Percentiles rank a stretch among this genome's conserved stretches.
These are phyloP conservation scores for Erysimum cheiranthoides DNA, from an alignment of 345 rosid species.

Conservation along the genomic window DNA sequence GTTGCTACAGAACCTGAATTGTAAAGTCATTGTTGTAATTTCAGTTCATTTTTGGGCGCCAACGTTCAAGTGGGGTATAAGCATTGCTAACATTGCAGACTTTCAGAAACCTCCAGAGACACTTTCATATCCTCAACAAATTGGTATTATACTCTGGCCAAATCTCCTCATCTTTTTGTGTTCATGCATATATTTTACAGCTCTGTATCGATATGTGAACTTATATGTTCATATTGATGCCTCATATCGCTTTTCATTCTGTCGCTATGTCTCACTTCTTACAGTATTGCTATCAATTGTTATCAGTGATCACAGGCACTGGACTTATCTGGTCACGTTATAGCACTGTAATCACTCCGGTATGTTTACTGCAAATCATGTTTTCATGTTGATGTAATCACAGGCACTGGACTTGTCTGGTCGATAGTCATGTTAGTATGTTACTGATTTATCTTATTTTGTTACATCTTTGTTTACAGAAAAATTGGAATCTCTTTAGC, in stretches of 20 bases:
- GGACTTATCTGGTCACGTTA: slow-evolving; percentile 83
- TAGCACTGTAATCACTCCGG: slow-evolving; percentile 80
- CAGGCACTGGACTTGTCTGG: no score
- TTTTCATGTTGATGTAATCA: no score
- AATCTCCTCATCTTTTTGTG: no score
- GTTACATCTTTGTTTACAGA: slow-evolving; percentile 52
- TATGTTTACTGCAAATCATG: slow-evolving; percentile 31
- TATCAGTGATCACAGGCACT: slow-evolving; percentile 62
- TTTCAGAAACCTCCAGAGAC: slow-evolving; percentile 56
- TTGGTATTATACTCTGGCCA: slow-evolving; percentile 40
- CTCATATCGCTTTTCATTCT: neutral
- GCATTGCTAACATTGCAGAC: slow-evolving; percentile 58
- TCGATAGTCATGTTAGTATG: neutral
- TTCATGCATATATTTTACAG: neutral
- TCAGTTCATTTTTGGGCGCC: slow-evolving; percentile 80
- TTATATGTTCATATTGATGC: neutral
- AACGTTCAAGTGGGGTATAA: slow-evolving; percentile 59
- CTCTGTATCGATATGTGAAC: slow-evolving; percentile 1
- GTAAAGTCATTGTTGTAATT: neutral
- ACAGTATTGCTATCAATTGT: neutral
- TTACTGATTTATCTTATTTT: neutral
- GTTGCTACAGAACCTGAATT: neutral
- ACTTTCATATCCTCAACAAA: slow-evolving; percentile 57
- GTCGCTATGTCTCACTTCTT: neutral
- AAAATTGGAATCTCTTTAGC: slow-evolving; percentile 90